Evolutionary conservation across 805 yeast genomes (phyloP), one percentile per base, ranked within the genome.

Genomic region (Priceomyces carsonii): DNA sequence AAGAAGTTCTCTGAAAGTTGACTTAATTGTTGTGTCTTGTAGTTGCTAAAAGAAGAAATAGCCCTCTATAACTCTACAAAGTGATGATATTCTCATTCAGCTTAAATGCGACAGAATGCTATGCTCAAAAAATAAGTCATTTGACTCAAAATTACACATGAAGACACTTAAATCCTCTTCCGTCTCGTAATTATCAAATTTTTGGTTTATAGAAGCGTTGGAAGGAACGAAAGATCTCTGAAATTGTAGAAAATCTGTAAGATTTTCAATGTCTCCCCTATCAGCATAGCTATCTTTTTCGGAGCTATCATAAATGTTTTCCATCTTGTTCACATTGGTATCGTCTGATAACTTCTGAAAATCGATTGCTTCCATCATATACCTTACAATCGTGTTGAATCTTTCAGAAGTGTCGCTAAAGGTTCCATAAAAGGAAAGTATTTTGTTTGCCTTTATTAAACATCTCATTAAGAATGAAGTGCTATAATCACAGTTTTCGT

Each of bases 141-240:
- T 50, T 15, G 48, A 31, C 7, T 49, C 51, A 13, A 40, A 40
- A 33, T 39, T 47, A 29, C 46, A 48, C 51, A 47, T 39, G 12
- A 28, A 28, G 16, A 28, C 31, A 16, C 31, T 17, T n/a, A 28
- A 28, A 28, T 28, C 31, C 8, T 28, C 31, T 18, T 28, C 31
- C 18, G 10, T 28, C 6, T 28, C 22, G n/a, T n/a, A n/a, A n/a
- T n/a, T n/a, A n/a, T n/a, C n/a, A n/a, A n/a, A n/a, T n/a, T n/a
- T n/a, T n/a, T n/a, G n/a, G n/a, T n/a, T n/a, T 10, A 17, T 10
- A 5, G 21, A 28, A 14, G 13, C 15, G 7, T 18, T 16, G 3
- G 31, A 28, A 3, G 31, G 31, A 10, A 28, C 22, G 13, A 28
- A 28, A 13, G n/a, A 28, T 13, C 19, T 28, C 14, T 28, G 31